Evolutionary conservation across 176 grass and related monocot species (phyloP).

Genomic region (Oryza punctata): DNA sequence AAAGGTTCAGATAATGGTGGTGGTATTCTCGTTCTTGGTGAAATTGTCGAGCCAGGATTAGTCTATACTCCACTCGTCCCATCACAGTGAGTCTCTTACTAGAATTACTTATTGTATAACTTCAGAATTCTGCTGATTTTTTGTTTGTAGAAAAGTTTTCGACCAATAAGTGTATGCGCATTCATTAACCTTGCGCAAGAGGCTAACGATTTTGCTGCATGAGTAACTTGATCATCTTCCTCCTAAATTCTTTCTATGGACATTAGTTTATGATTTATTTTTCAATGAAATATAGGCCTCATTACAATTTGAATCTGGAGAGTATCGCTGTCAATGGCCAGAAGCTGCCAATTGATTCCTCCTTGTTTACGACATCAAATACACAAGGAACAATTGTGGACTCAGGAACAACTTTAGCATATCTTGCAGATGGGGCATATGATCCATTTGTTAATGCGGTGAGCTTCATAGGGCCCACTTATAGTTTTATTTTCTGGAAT

Average conservation of each 20-base stretch:
- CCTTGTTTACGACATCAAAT: slow-evolving; percentile 81
- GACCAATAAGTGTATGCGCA: background rate
- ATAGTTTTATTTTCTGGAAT: background rate
- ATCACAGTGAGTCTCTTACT: slow-evolving; percentile 69
- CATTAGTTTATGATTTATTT: slow-evolving; percentile 10
- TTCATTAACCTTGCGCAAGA: background rate
- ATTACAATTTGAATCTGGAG: slow-evolving; percentile 95
- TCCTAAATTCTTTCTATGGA: slow-evolving; percentile 28
- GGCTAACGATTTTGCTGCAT: background rate
- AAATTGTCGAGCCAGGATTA: slow-evolving; percentile 87
- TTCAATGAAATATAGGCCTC: slow-evolving; percentile 65
- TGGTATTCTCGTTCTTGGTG: slow-evolving; percentile 90
- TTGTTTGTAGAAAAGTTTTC: slow-evolving; percentile 14
- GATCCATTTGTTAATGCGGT: slow-evolving; percentile 96
- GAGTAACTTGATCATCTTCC: background rate
- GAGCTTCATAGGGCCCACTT: slow-evolving; percentile 36
- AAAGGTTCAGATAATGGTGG: slow-evolving; percentile 92
- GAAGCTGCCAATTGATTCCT: slow-evolving; percentile 73
- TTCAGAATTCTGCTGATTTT: slow-evolving; percentile 27
- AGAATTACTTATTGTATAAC: slow-evolving; percentile 16
- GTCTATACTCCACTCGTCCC: slow-evolving; percentile 93
- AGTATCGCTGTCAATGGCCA: slow-evolving; percentile 92
- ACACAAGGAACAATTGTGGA: slow-evolving; percentile 97
- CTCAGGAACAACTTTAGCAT: slow-evolving; percentile 93
- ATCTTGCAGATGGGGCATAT: slow-evolving; percentile 86